A percentile compares a stretch with the other conserved stretches of the same genome.
phyloP scores from a whole-genome alignment of 805 yeast species.

The Wickerhamomyces ciferrii region DNA sequence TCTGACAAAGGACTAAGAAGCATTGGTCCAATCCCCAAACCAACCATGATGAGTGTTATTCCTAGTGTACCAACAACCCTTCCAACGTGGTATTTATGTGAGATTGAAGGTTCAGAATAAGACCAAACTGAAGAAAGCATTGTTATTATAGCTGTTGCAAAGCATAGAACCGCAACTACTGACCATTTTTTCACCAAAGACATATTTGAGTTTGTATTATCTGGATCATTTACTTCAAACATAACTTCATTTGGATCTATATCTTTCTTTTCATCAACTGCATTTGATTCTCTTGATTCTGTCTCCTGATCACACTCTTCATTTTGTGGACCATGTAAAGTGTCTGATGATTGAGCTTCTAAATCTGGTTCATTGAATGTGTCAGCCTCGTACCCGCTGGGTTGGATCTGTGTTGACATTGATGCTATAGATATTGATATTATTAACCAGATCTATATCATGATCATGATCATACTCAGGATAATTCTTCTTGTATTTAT shows the following conservation, averaged over 20 bases:
- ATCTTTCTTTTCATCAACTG: no score
- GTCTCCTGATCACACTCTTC: no score
- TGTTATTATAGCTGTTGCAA: conserved; percentile 55
- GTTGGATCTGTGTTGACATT: no score
- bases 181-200: conserved; percentile 50
- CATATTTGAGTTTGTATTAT: conserved; percentile 26
- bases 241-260: conserved; percentile 22
- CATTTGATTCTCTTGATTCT: no score
- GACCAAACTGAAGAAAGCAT: conserved; percentile 69
- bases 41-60: conserved; percentile 60
- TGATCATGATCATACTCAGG: no score
- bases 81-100: conserved; percentile 42
- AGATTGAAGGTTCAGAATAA: conserved; percentile 47
- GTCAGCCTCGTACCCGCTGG: no score
- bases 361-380: no score
- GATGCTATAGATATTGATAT: no score
- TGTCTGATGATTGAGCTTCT: no score
- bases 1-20: conserved; percentile 66
- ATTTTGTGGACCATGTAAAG: no score
- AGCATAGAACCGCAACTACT: conserved; percentile 47
- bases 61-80: conserved; percentile 51
- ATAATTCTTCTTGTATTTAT: no score
- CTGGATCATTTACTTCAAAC: conserved; percentile 24
- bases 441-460: no score
- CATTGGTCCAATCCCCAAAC: conserved; percentile 65